Percentiles rank a stretch among this genome's conserved stretches.
Evolutionary conservation across 768 basidiomycete species (phyloP).

Genomic region (Podaxis pistillaris): DNA sequence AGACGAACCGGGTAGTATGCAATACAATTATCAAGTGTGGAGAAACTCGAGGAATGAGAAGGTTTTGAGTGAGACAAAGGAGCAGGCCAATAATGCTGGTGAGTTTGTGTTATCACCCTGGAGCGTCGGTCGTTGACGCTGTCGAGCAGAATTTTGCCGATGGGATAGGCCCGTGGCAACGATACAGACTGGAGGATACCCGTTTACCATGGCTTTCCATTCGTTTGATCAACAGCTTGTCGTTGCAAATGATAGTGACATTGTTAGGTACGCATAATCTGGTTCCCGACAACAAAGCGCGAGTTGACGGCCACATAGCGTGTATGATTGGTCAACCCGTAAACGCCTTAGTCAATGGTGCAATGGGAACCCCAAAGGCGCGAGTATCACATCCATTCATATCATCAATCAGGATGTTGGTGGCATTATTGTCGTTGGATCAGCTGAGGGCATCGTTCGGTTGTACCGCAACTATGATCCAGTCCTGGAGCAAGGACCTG

Average conservation of each 20-base stretch:
- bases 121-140: background rate
- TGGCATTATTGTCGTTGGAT: constrained; percentile 84
- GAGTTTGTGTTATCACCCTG: constrained; percentile 23
- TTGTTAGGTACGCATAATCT: constrained; percentile 63
- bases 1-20: constrained; percentile 92
- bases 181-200: constrained; percentile 56
- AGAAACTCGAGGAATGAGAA: constrained; percentile 87
- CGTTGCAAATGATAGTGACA: constrained; percentile 81
- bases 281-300: background rate
- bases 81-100: constrained; percentile 78
- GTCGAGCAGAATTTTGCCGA: constrained; percentile 46
- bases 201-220: constrained; percentile 84
- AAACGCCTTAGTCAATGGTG: constrained; percentile 79
- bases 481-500: constrained; percentile 60
- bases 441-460: constrained; percentile 91
- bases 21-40: constrained; percentile 97
- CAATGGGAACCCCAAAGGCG: constrained; percentile 83
- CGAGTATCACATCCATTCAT: constrained; percentile 82
- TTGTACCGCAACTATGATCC: constrained; percentile 92
- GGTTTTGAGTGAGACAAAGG: constrained; percentile 64
- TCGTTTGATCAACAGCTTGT: constrained; percentile 89
- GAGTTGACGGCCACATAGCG: constrained; percentile 41
- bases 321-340: constrained; percentile 92
- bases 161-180: constrained; percentile 78
- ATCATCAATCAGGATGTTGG: constrained; percentile 96